Percentiles rank a stretch among this genome's conserved stretches.
phyloP scores from a whole-genome alignment of 2,329 filamentous ascomycete genomes.

The Arthrobotrys entomopaga region DNA sequence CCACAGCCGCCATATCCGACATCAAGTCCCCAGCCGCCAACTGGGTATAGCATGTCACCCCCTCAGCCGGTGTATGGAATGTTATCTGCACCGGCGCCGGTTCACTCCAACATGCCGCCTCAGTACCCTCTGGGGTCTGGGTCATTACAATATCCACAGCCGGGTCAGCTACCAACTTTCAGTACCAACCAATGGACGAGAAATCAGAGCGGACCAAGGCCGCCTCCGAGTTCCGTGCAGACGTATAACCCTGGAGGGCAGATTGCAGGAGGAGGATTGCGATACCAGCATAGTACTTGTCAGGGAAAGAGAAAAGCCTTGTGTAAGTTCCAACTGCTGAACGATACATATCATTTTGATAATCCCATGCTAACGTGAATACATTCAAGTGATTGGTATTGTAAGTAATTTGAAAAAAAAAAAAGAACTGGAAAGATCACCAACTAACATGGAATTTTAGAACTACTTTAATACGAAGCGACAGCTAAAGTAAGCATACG shows the following conservation, averaged over 20 bases:
- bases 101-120: slow-evolving; percentile 39
- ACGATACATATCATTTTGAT: background rate
- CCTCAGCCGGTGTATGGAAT: slow-evolving; percentile 32
- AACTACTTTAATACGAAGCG: slow-evolving; percentile 53
- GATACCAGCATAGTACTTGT: slow-evolving; percentile 54
- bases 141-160: slow-evolving; percentile 27
- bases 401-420: slow-evolving; percentile 25
- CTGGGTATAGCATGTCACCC: slow-evolving; percentile 35
- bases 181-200: slow-evolving; percentile 53
- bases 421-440: slow-evolving; percentile 34
- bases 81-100: slow-evolving; percentile 26
- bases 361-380: slow-evolving; percentile 14
- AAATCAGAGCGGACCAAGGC: slow-evolving; percentile 41
- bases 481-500: slow-evolving; percentile 32
- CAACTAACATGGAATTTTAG: no score
- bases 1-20: slow-evolving; percentile 41
- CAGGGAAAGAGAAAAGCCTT: slow-evolving; percentile 54
- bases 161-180: slow-evolving; percentile 44
- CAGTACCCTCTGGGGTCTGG: slow-evolving; percentile 16
- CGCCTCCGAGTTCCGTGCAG: slow-evolving; percentile 52
- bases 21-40: slow-evolving; percentile 37
- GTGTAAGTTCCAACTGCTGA: slow-evolving; percentile 19
- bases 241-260: slow-evolving; percentile 42
- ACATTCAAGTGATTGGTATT: slow-evolving; percentile 47
- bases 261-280: slow-evolving; percentile 5